Conservation (phyloP, 2,329 filamentous ascomycete species). For the Chaetomium strumarium region DNA sequence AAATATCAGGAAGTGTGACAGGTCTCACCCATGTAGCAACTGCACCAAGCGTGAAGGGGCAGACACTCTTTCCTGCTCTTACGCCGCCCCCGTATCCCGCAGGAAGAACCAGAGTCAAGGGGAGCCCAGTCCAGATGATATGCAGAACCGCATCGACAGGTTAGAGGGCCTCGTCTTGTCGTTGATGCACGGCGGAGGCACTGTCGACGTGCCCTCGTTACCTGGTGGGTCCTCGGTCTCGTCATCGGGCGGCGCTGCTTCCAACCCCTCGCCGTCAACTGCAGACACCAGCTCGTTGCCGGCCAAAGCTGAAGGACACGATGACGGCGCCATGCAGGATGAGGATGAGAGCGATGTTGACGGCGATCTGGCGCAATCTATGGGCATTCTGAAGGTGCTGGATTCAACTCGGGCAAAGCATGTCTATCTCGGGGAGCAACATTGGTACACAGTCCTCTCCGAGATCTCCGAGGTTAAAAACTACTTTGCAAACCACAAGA, state of each 20-base stretch:
- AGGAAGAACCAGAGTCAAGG: conserved; percentile 67
- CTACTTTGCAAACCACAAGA: conserved; percentile 80
- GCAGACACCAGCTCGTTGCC: conserved; percentile 30
- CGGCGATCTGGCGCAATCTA: conserved; percentile 61
- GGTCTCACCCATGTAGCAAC: conserved; percentile 86
- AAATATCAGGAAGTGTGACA: conserved; percentile 75
- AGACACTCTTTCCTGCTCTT: conserved; percentile 75
- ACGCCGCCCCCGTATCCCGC: conserved; percentile 63
- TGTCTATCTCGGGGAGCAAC: conserved; percentile 74
- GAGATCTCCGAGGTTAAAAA: conserved; percentile 91
- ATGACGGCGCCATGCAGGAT: conserved; percentile 47
- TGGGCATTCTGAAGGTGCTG: conserved; percentile 80
- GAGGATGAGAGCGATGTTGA: conserved; percentile 63
- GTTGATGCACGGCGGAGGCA: conserved; percentile 80
- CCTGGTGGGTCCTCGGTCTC: conserved; percentile 25
- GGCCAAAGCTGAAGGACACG: conserved; percentile 48
- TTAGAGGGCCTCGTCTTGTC: conserved; percentile 88
- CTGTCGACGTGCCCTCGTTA: conserved; percentile 37
- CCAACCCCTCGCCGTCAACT: conserved; percentile 25
- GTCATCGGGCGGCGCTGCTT: conserved; percentile 19
- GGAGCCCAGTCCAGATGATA: conserved; percentile 72
- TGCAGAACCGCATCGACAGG: conserved; percentile 97
- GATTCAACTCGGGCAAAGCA: conserved; percentile 71
- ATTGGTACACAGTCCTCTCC: conserved; percentile 74
- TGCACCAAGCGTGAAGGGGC: conserved; percentile 85